Conservation (phyloP, 352 stramenopile species). For the Phytophthora chlamydospora region DNA sequence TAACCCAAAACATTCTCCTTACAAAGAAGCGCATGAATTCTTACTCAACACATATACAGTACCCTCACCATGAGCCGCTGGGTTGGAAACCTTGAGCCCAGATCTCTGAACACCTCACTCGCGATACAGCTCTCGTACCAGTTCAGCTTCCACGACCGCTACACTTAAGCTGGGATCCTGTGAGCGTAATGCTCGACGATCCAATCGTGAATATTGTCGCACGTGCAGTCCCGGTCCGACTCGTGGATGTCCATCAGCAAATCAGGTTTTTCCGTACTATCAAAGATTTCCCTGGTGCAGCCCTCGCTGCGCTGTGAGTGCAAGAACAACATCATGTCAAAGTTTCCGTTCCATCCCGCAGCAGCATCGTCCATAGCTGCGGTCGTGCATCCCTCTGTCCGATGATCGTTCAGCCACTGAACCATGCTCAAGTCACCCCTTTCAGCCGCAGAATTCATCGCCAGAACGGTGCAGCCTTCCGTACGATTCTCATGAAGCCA, state of each 20-base stretch:
- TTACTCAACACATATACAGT: too few relatives aligned
- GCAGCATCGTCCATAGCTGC: background rate
- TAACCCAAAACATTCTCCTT: too few relatives aligned
- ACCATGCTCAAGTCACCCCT: background rate
- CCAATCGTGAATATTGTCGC: constrained; percentile 6
- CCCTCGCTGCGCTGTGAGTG: background rate
- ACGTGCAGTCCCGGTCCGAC: background rate
- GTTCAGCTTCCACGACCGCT: too few relatives aligned
- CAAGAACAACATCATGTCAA: background rate
- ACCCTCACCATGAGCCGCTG: too few relatives aligned
- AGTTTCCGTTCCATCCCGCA: background rate
- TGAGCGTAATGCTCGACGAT: background rate
- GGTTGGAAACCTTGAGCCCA: too few relatives aligned
- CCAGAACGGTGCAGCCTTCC: constrained; percentile 2
- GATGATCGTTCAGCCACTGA: background rate
- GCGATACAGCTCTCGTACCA: too few relatives aligned
- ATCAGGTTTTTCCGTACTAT: background rate
- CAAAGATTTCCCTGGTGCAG: background rate
- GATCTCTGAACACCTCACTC: too few relatives aligned
- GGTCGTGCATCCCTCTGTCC: background rate
- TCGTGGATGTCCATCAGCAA: background rate
- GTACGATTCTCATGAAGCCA: background rate
- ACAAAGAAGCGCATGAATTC: too few relatives aligned
- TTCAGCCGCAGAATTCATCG: background rate
- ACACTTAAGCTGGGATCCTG: too few relatives aligned